These are phyloP conservation scores for Ophioceras dolichostomum DNA, from an alignment of 2,329 filamentous ascomycete species.

Conservation along the genomic window DNA sequence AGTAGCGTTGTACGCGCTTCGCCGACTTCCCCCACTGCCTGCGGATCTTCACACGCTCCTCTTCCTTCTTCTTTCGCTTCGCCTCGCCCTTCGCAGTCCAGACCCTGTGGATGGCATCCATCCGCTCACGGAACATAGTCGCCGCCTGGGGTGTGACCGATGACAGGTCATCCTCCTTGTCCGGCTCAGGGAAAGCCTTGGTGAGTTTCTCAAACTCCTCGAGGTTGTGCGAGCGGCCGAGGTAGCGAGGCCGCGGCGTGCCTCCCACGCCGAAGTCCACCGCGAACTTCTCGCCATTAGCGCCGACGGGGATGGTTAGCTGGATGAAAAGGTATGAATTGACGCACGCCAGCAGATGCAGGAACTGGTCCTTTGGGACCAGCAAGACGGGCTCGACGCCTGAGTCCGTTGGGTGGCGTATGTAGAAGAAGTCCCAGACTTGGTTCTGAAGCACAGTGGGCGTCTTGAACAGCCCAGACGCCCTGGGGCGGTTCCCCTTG, in stretches of 20 bases:
- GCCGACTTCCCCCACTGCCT: slow-evolving; percentile 41
- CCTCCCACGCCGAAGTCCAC: slow-evolving; percentile 48
- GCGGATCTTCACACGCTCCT: slow-evolving; percentile 28
- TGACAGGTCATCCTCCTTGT: slow-evolving; percentile 16
- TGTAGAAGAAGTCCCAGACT: slow-evolving; percentile 66
- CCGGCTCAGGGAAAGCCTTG: slow-evolving; percentile 21
- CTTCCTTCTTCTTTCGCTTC: slow-evolving; percentile 27
- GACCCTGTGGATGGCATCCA: slow-evolving; percentile 35
- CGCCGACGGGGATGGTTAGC: slow-evolving; percentile 44
- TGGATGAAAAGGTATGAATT: slow-evolving; percentile 42
- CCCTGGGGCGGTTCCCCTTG: slow-evolving; percentile 35
- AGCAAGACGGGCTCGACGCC: slow-evolving; percentile 45
- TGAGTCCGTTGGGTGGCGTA: slow-evolving; percentile 34
- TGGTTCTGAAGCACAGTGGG: slow-evolving; percentile 44
- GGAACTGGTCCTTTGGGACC: slow-evolving; percentile 54
- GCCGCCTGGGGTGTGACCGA: slow-evolving; percentile 22
- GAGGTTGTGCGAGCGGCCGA: slow-evolving; percentile 42
- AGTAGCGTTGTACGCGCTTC: slow-evolving; percentile 54
- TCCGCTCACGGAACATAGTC: slow-evolving; percentile 38
- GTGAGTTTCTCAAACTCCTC: slow-evolving; percentile 19
- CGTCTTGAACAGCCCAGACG: slow-evolving; percentile 38
- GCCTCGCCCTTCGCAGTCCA: slow-evolving; percentile 30
- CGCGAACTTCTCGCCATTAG: slow-evolving; percentile 41
- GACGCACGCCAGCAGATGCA: slow-evolving; percentile 50
- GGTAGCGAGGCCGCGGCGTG: slow-evolving; percentile 53